A percentile compares a stretch with the other conserved stretches of the same genome.
Evolutionary conservation across 345 rosid genomes (phyloP).

Genomic region (Acer campestre): DNA sequence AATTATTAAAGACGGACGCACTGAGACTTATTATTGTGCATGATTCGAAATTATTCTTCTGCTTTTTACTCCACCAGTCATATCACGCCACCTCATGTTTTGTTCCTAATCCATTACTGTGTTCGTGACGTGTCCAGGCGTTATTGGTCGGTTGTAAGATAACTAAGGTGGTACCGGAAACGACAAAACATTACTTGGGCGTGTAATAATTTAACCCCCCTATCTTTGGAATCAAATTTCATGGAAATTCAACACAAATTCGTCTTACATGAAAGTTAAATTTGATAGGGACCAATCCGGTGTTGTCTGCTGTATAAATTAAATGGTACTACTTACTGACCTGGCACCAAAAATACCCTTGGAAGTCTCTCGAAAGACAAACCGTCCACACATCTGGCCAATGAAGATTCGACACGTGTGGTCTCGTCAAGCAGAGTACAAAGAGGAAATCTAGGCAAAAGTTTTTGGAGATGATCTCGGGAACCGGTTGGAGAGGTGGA

Average conservation of each 20-base stretch:
- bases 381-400: neutral
- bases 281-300: neutral
- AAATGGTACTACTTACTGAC: neutral
- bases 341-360: slow-evolving; percentile 37
- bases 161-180: neutral
- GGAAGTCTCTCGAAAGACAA: slow-evolving; percentile 8
- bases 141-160: slow-evolving; percentile 21
- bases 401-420: slow-evolving; percentile 25
- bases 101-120: neutral
- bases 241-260: slow-evolving; percentile 68
- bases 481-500: slow-evolving; percentile 47
- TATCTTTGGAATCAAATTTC: slow-evolving; percentile 47
- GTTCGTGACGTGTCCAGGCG: slow-evolving; percentile 24
- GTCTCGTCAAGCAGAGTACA: neutral
- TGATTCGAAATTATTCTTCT: slow-evolving; percentile 24
- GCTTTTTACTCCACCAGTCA: slow-evolving; percentile 30
- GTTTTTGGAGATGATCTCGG: neutral
- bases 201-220: slow-evolving; percentile 32
- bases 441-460: neutral
- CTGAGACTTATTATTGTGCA: slow-evolving; percentile 21
- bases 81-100: slow-evolving; percentile 24
- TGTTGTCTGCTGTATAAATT: neutral
- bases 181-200: slow-evolving; percentile 11
- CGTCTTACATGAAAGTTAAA: slow-evolving; percentile 46
- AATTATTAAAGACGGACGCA: slow-evolving; percentile 32